phyloP scores from a whole-genome alignment of 192 early-diverging fungal genomes.

The Podochytrium sp. region DNA sequence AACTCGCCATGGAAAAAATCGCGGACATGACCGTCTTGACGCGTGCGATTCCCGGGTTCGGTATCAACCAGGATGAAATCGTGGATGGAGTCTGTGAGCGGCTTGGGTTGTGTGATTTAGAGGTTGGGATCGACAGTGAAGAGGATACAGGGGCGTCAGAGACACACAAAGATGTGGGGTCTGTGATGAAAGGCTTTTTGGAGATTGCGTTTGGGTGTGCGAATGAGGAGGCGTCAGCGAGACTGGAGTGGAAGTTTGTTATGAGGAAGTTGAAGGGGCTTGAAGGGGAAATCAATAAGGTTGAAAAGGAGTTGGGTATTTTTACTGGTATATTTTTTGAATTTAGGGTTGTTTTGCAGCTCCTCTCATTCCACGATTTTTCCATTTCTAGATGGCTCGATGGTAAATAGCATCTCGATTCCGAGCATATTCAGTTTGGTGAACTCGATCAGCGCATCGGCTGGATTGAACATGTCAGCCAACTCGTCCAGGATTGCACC shows the following conservation, averaged over 20 bases:
- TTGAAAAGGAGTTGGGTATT: slow-evolving; percentile 24
- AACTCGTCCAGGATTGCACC: slow-evolving; percentile 12
- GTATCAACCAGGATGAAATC: background rate
- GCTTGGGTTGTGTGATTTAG: background rate
- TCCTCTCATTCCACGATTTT: background rate
- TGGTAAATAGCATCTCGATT: slow-evolving; percentile 19
- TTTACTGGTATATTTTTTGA: slow-evolving; percentile 2
- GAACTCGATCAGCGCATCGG: background rate
- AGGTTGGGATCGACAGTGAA: slow-evolving; percentile 30
- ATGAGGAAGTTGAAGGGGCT: slow-evolving; percentile 37
- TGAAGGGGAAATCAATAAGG: slow-evolving; percentile 37
- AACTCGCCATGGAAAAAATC: slow-evolving; percentile 33
- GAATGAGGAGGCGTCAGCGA: slow-evolving; percentile 31
- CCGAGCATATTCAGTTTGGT: slow-evolving; percentile 16
- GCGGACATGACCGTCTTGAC: slow-evolving; percentile 6
- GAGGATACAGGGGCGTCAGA: slow-evolving; percentile 16
- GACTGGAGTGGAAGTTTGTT: slow-evolving; percentile 46
- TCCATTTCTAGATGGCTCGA: background rate
- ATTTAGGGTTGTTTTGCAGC: background rate
- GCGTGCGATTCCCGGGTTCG: slow-evolving; percentile 15
- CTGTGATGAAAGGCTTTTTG: slow-evolving; percentile 27
- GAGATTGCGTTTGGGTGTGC: slow-evolving; percentile 40
- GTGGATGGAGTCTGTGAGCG: background rate
- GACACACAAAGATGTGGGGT: background rate
- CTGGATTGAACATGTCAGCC: background rate